Percentiles rank a stretch among this genome's conserved stretches.
phyloP scores from a whole-genome alignment of 176 grass and related monocot species.

The Hordeum marinum region DNA sequence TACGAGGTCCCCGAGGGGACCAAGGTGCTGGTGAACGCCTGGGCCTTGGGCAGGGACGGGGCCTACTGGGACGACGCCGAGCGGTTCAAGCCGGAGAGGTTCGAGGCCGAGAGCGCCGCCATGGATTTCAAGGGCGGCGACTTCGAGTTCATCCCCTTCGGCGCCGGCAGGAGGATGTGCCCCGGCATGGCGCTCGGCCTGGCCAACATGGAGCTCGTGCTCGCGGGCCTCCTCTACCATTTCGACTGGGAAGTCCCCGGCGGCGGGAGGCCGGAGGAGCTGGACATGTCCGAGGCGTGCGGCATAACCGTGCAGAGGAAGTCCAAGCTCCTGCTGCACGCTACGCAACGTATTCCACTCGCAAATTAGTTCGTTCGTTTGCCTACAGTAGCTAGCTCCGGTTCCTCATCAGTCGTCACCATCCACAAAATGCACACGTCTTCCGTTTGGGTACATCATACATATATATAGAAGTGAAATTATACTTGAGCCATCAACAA shows the following conservation, averaged over 20 bases:
- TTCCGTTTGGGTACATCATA: no score
- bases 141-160: not conserved
- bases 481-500: no score
- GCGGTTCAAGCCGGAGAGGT: conserved; percentile 11
- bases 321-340: not conserved
- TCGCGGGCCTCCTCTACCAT: conserved; percentile 6
- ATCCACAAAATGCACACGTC: no score
- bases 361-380: not conserved
- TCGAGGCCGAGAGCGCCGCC: not conserved
- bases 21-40: conserved; percentile 15
- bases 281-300: not conserved
- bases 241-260: not conserved
- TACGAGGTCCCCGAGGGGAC: not conserved
- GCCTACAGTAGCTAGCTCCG: no score
- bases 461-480: no score
- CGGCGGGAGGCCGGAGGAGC: not conserved
- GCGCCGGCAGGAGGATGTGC: not conserved
- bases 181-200: not conserved
- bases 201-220: not conserved
- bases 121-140: not conserved
- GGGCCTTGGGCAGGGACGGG: not conserved
- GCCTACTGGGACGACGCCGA: not conserved
- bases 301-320: not conserved
- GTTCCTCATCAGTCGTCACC: no score
- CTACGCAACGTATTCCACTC: not conserved